Evolutionary conservation across 768 basidiomycete genomes (phyloP).

Genomic region (Psilocybe cubensis): DNA sequence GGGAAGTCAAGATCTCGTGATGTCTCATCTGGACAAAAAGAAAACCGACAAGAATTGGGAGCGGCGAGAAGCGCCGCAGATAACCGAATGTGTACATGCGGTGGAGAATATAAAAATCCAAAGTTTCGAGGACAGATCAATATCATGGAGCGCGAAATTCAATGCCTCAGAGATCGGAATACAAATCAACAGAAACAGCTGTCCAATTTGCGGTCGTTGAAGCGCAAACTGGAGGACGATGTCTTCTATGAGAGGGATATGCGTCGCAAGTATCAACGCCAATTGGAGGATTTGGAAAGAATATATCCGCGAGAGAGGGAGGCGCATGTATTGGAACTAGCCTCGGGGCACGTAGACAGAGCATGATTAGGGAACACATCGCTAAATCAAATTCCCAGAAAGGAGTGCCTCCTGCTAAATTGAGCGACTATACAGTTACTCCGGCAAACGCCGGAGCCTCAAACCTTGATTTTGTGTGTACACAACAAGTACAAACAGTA

Average conservation of each 20-base stretch:
- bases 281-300: conserved; percentile 35
- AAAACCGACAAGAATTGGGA: neutral
- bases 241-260: conserved; percentile 33
- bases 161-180: conserved; percentile 39
- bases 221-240: conserved; percentile 50
- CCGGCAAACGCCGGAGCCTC: conserved; percentile 39
- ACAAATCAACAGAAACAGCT: conserved; percentile 29
- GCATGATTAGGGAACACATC: no score
- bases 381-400: no score
- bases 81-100: neutral
- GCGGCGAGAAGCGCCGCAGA: neutral
- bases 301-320: conserved; percentile 34
- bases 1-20: conserved; percentile 24
- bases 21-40: neutral
- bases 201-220: conserved; percentile 35
- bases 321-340: conserved; percentile 26
- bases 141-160: conserved; percentile 39
- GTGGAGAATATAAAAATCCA: neutral
- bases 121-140: neutral
- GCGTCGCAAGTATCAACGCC: conserved; percentile 39
- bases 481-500: conserved; percentile 54
- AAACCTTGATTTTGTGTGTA: conserved; percentile 46
- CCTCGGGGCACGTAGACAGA: conserved; percentile 45
- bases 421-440: conserved; percentile 47
- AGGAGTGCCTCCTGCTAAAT: conserved; percentile 17